Evolutionary conservation across 495 filamentous ascomycete genomes (phyloP), one percentile per base, ranked within the genome.

Genomic region (Talaromyces wortmannii): DNA sequence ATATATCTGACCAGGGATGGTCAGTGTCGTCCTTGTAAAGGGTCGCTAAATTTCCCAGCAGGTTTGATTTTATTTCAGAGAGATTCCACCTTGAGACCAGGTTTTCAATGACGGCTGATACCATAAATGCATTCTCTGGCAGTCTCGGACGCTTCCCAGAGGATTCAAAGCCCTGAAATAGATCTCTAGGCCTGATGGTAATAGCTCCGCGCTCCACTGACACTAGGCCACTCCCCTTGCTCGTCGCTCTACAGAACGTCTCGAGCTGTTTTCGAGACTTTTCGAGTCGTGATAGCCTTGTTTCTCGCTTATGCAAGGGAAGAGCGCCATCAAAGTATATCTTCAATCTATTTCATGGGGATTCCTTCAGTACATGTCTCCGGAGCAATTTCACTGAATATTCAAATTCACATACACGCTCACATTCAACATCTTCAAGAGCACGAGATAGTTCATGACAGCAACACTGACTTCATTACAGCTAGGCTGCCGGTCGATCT

Each of bases 271-370:
- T 74, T 51, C 80, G 68, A 7, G 62, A 71, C 52, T 52, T 65
- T 44, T 74, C 64, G n/a, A 88, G 70, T 15, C 87, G 76, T 7
- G 60, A 42, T 17, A 76, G 53, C n/a, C 87, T 77, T 7, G 73
- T 80, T 0, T 67, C 57, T 23, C 73, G 72, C 57, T 90, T 90
- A 13, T 65, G 59, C 6, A 68, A 46, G 7, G 90, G 90, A 10
- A 95, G 72, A 45, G 79, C 84, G 23, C 89, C 88, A 63, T 95
- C 90, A 55, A 95, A 92, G 64, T 82, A 91, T 51, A 95, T 89
- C 31, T 64, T 55, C 50, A 70, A 58, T 61, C 73, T 78, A 48
- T 17, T 1, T 6, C 23, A 13, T 46, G 32, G 7, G 52, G 17
- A 53, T n/a, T 54, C 59, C 16, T 57, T 15, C 16, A 11, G 10